These are phyloP conservation scores for Alternaria sp. DNA, from an alignment of 2,329 filamentous ascomycete species.

Conservation along the genomic window DNA sequence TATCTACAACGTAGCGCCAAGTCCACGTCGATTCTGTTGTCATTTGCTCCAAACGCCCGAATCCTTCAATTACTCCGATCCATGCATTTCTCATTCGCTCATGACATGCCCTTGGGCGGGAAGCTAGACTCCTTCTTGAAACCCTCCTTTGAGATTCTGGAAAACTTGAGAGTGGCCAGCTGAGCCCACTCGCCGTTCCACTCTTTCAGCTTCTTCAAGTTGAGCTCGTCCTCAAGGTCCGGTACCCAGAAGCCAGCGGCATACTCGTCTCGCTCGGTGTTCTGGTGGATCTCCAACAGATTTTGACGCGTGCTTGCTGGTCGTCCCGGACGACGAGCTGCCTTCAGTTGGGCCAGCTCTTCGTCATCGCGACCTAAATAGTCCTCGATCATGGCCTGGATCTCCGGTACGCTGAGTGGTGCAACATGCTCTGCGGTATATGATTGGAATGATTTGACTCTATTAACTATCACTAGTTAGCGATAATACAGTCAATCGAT, in stretches of 20 bases:
- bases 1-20: background rate
- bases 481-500: background rate
- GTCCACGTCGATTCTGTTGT: background rate
- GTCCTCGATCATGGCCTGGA: constrained; percentile 59
- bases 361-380: constrained; percentile 70
- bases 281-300: constrained; percentile 73
- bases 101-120: constrained; percentile 65
- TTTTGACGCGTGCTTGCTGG: constrained; percentile 81
- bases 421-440: constrained; percentile 61
- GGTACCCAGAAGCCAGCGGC: constrained; percentile 86
- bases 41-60: background rate
- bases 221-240: constrained; percentile 73
- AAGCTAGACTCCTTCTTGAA: constrained; percentile 74
- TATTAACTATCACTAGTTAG: constrained; percentile 60
- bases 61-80: background rate
- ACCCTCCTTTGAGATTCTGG: constrained; percentile 73
- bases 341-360: constrained; percentile 70
- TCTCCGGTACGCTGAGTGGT: constrained; percentile 57
- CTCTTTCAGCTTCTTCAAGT: constrained; percentile 67
- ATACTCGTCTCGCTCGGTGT: constrained; percentile 78
- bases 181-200: constrained; percentile 89
- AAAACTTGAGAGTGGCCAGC: constrained; percentile 76
- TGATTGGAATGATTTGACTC: constrained; percentile 75
- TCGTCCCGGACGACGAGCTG: constrained; percentile 76
- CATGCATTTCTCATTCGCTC: constrained; percentile 15